Evolutionary conservation across 2,329 filamentous ascomycete species (phyloP), one percentile per base, ranked within the genome.

Genomic region (Trichophyton verrucosum): DNA sequence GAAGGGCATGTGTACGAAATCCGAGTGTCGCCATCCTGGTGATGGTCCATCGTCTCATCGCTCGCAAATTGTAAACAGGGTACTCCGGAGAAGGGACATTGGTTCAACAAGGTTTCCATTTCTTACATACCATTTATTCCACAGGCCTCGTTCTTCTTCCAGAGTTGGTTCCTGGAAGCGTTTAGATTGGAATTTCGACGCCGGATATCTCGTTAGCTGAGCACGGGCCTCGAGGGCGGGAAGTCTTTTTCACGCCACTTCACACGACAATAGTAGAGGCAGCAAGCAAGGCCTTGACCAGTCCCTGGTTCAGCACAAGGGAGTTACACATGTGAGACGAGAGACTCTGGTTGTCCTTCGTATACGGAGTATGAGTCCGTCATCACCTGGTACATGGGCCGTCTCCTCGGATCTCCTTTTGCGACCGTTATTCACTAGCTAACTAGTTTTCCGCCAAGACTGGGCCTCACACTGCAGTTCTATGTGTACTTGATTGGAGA

Each of bases 181-280:
- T 55, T 36, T 36, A 38, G 51, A 55, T 55, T 55, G 51, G 6
- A 27, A 51, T 55, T 55, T 33, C 24, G 30, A 55, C 17, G 51
- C 51, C 30, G 51, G 51, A 55, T 55, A 36, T 33, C 11, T 33
- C 4, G 33, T 38, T 38, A 38, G 33, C 33, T 20, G 51, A 55
- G 51, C 51, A 55, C 51, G 51, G 51, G 51, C 51, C 51, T 55
- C 51, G 51, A 33, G 13, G 17, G 51, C 51, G 51, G 51, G 51
- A 55, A 55, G 51, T 55, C 27, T 30, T 55, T 55, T 55, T 55
- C n/a, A 27, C 51, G 51, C 51, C 51, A 55, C 51, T 55, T 11
- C 51, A 38, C 51, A 55, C 27, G 27, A 27, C 15, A 13, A 55
- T 27, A 55, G 15, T n/a, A 27, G n/a, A 55, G n/a, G 2, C 27